phyloP scores from a whole-genome alignment of 257 asterid genomes.

The Lantana camara region DNA sequence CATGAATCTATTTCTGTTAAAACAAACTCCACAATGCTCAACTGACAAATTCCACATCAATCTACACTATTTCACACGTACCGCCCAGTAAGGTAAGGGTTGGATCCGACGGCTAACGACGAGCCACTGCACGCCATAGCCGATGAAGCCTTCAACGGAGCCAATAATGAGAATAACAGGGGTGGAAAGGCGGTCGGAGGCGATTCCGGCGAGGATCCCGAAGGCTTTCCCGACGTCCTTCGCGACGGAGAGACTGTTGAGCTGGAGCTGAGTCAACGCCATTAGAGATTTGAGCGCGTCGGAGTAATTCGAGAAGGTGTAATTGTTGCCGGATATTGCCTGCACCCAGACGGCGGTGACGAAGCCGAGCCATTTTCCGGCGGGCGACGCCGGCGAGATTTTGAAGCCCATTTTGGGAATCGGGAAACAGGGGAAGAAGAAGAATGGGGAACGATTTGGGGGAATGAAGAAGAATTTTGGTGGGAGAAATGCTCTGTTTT shows the following conservation, averaged over 20 bases:
- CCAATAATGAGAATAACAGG: slow-evolving; percentile 79
- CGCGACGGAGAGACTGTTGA: slow-evolving; percentile 92
- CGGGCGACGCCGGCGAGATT: slow-evolving; percentile 62
- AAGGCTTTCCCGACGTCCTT: slow-evolving; percentile 96
- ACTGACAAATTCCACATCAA: too few species aligned
- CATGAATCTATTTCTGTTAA: too few species aligned
- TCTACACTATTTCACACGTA: slow-evolving; percentile 24
- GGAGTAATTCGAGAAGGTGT: slow-evolving; percentile 93
- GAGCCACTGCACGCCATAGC: slow-evolving; percentile 97
- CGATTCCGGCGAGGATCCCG: slow-evolving; percentile 87
- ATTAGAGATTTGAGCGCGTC: slow-evolving; percentile 82
- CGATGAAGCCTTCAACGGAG: slow-evolving; percentile 78
- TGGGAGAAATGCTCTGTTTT: neutral
- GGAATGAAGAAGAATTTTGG: too few species aligned
- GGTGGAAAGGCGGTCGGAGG: slow-evolving; percentile 84
- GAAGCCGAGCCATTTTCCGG: slow-evolving; percentile 91
- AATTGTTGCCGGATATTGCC: slow-evolving; percentile 92
- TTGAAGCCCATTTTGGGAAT: slow-evolving; percentile 40
- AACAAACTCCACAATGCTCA: too few species aligned
- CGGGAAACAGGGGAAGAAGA: too few species aligned
- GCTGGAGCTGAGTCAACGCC: slow-evolving; percentile 90
- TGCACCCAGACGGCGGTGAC: slow-evolving; percentile 99
- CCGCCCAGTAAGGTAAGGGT: slow-evolving; percentile 94
- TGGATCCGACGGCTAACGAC: slow-evolving; percentile 85
- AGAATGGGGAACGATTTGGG: neutral